Evolutionary conservation across 495 filamentous ascomycete genomes (phyloP), one percentile per base, ranked within the genome.

Genomic region (Saxispiralis lemnorum): DNA sequence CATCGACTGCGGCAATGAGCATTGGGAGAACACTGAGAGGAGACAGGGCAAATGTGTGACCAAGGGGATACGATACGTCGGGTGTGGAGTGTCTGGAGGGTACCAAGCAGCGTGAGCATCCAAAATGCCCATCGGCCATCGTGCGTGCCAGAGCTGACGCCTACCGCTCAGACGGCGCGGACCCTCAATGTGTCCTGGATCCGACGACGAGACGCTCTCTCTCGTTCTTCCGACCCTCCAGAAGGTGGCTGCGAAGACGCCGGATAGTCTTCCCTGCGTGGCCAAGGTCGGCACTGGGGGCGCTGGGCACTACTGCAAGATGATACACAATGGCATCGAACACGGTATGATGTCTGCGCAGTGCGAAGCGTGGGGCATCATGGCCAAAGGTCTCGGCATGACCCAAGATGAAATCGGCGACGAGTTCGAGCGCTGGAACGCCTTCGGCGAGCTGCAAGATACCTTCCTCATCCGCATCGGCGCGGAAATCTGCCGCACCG

Each of bases 291-390:
- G 79, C 0, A 70, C 69, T 3, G 73, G 71, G 1, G 78, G 80
- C 1, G 66, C 70, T 0, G 79, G 78, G 1, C 75, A 84, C 56
- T 83, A 75, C 51, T 76, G 82, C 30, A 84, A 85, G 58, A 83
- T 83, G 76, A 68, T 81, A 0, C 79, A 84, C 52, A 82, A 83
- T 52, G 78, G 78, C 4, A 81, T 83, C 38, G 77, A 85, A 56
- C 76, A 81, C 38, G 78, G 75, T 14, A 79, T 83, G 74, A 62
- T 77, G 49, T 43, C 40, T 19, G 58, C 67, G 5, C 61, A 74
- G 20, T 69, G 67, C 21, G 79, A 84, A 55, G 71, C 73, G 2
- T 85, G 76, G 75, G 67, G 66, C 0, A 68, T 80, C 17, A 71
- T 85, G 58, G 62, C 66, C 30, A 66, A 65, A 35, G 69, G 72